Percentiles rank a stretch among this genome's conserved stretches.
phyloP scores from a whole-genome alignment of 1,139 yeast genomes.

The Debaryomyces coudertii region DNA sequence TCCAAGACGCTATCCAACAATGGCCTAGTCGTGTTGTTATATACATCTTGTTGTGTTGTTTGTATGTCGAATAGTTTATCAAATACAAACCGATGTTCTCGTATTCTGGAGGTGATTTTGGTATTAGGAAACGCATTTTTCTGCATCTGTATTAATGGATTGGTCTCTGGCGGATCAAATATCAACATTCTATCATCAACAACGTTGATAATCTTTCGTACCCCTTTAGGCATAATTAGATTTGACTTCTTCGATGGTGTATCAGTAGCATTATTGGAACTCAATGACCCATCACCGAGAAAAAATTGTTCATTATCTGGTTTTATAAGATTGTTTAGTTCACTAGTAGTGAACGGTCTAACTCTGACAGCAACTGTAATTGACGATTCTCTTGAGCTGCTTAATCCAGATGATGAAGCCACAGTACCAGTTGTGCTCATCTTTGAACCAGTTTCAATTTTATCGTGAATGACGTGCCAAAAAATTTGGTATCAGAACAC shows the following conservation, averaged over 20 bases:
- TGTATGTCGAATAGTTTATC: constrained; percentile 74
- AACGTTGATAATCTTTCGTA: constrained; percentile 75
- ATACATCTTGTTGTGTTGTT: constrained; percentile 69
- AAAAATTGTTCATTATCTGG: constrained; percentile 43
- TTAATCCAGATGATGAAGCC: constrained; percentile 7
- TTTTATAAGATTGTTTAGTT: constrained; percentile 48
- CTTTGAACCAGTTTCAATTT: constrained; percentile 5
- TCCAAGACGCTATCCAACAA: constrained; percentile 74
- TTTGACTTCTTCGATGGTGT: constrained; percentile 19
- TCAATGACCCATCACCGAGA: constrained; percentile 61
- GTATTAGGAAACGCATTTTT: constrained; percentile 55
- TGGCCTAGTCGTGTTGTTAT: constrained; percentile 67
- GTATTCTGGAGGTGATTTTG: constrained; percentile 48
- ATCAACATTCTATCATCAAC: constrained; percentile 89
- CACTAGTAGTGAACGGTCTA: constrained; percentile 75
- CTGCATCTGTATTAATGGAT: constrained; percentile 65
- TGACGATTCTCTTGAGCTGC: constrained; percentile 56
- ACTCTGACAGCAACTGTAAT: constrained; percentile 81
- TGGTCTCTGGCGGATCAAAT: constrained; percentile 85
- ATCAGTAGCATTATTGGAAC: constrained; percentile 16
- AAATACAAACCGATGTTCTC: constrained; percentile 82
- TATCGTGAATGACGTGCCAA: constrained; percentile 1
- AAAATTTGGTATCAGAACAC: constrained; percentile 1
- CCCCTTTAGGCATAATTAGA: constrained; percentile 46
- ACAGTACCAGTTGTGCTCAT: constrained; percentile 4